These are phyloP conservation scores for Eucalyptus marginata DNA, from an alignment of 345 rosid genomes.

Conservation along the genomic window DNA sequence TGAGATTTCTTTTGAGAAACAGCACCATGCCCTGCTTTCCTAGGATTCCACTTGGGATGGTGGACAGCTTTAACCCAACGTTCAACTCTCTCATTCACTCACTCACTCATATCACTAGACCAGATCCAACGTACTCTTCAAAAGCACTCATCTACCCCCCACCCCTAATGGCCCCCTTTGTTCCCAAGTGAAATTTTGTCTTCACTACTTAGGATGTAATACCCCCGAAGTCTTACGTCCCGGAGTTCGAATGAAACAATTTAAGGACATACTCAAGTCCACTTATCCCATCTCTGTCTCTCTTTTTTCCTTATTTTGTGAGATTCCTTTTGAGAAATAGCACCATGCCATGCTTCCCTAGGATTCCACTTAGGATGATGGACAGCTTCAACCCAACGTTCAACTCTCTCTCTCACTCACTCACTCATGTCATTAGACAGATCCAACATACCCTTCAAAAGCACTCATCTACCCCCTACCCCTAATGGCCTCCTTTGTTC, in stretches of 20 bases:
- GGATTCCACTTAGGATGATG: not conserved
- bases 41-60: not conserved
- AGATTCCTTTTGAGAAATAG: too few relatives aligned
- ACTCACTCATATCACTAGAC: too few relatives aligned
- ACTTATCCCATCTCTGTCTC: accelerated
- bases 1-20: not conserved
- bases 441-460: not conserved
- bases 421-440: accelerated
- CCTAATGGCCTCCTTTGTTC: not conserved
- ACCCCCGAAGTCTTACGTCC: too few relatives aligned
- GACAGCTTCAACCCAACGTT: not conserved
- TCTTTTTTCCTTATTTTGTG: too few relatives aligned
- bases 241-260: accelerated
- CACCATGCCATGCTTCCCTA: too few relatives aligned
- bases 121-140: too few relatives aligned
- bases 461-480: not conserved
- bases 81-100: too few relatives aligned
- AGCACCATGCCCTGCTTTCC: accelerated
- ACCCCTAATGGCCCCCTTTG: too few relatives aligned
- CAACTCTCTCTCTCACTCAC: not conserved
- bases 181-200: too few relatives aligned
- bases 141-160: too few relatives aligned
- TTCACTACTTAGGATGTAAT: accelerated
- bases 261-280: too few relatives aligned
- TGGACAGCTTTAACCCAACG: too few relatives aligned